Percentiles rank a stretch among this genome's conserved stretches.
phyloP scores from a whole-genome alignment of 2,329 filamentous ascomycete genomes.

The Ophiocordyceps unilateralis region DNA sequence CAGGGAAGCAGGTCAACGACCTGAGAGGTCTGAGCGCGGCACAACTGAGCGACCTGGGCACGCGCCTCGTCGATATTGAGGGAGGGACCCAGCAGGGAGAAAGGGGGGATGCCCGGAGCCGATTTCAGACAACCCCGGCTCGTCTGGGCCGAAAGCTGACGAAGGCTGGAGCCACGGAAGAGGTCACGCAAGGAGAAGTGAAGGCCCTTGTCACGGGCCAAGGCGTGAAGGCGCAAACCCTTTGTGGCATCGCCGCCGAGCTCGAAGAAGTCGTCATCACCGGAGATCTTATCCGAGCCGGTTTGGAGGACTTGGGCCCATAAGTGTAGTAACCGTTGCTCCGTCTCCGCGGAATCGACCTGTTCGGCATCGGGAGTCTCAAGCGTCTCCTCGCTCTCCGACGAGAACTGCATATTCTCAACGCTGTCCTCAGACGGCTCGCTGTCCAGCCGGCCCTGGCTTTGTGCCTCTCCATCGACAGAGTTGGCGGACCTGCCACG shows the following conservation, averaged over 20 bases:
- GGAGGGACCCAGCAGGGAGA: background rate
- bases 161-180: background rate
- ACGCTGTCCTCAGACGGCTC: background rate
- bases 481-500: too few relatives aligned
- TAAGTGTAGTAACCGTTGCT: slow-evolving; percentile 12
- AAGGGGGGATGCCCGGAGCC: background rate
- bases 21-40: background rate
- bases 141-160: background rate
- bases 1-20: slow-evolving; percentile 4
- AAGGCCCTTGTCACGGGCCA: slow-evolving; percentile 1
- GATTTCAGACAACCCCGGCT: background rate
- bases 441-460: background rate
- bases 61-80: background rate
- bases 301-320: slow-evolving; percentile 15
- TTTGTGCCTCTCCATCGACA: background rate
- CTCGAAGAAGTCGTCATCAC: slow-evolving; percentile 20
- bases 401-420: background rate
- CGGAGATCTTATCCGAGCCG: slow-evolving; percentile 9
- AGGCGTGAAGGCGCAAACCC: slow-evolving; percentile 21
- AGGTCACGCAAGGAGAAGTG: slow-evolving; percentile 12
- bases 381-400: background rate
- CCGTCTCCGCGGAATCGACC: slow-evolving; percentile 2
- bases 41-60: background rate
- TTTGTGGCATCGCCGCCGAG: slow-evolving; percentile 26
- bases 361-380: background rate